Base-by-base conservation (phyloP, 1,284 basidiomycete genomes). In the Phylloporus sp. region DNA sequence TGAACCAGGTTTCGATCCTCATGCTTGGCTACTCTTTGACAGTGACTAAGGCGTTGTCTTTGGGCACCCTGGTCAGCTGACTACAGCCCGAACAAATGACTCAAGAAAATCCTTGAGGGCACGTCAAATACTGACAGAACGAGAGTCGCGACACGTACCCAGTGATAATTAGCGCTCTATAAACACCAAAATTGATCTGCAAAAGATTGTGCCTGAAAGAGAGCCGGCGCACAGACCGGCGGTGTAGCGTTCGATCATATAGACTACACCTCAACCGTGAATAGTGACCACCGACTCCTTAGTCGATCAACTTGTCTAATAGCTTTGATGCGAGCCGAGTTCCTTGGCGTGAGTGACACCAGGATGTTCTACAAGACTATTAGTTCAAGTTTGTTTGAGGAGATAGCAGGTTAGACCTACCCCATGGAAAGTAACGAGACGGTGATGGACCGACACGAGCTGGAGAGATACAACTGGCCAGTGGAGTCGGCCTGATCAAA, bases 151-250 rank as follows among this genome's bases (percentile, higher is more conserved):
- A 41, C 17, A 73, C 83, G 57, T 74, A 89, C 90, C 90, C 90
- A 25, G 85, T 80, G 72, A 92, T 91, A 70, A 93, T 92, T 74
- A 92, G 91, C 14, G 93, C 82, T 75, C 94, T 92, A 73, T 94
- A 94, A 23, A 94, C 2, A 93, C 91, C 27, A 94, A 82, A 32
- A 94, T 82, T 15, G 89, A 87, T 15, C 93, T 92, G 75, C 93
- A 88, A 68, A 94, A 17, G 25, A 37, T 73, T 82, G 45, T 72
- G 87, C 88, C 88, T 67, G 91, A 92, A 58, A 94, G 76, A 12
- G 92, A 90, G n/a, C 92, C 92, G 4, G 94, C 93, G 41, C 93
- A 93, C 6, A 93, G 81, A 52, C 91, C 91, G 41, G 91, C 89
- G 66, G 91, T 83, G 69, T 89, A 92, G 19, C 91, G 86, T 35